Base-by-base conservation (phyloP, 345 rosid genomes). In the Citrus trifoliata region DNA sequence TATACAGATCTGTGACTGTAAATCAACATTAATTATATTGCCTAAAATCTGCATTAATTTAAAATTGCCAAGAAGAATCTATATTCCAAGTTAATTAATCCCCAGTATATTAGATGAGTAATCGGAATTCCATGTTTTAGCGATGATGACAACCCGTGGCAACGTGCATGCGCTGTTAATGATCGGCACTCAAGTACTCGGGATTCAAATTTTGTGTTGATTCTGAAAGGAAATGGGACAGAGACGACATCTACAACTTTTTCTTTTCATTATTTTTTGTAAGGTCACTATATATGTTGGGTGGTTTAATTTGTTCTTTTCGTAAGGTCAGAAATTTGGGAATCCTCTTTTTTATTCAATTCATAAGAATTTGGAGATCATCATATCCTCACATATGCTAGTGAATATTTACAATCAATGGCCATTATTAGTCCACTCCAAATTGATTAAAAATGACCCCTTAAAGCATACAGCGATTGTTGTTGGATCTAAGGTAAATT, bases 161-260 rank as follows among this genome's bases (percentile, higher is more conserved):
- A 73, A 62, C 51, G 48, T 60, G 58, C 58, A 73, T 35, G 82
- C 35, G 21, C 64, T 60, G 80, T 48, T 25, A 71, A 80, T 66
- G 80, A 62, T 77, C 66, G 70, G 77, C 66, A 77, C 22, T 64
- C 60, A 9, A 75, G 40, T 75, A 30, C 37, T 61, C 10, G 25
- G 61, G 19, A 53, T 18, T 53, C 7, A 71, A 65, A 58, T 13
- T 13, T 33, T 58, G 25, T 48, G 48, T 14, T 13, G 51, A 13
- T 46, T 62, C 28, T 61, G 64, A n/a, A 40, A 19, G 67, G 67
- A 16, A 32, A 37, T 28, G 60, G 62, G 71, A 82, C 79, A 78
- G 27, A 19, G 55, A 55, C 73, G 25, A 33, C 35, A 22, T 18
- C 25, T 22, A 6, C 10, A 4, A 28, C 70, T 46, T 75, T 62